phyloP scores from a whole-genome alignment of 441 rosid species.

The Mallotus japonicus region DNA sequence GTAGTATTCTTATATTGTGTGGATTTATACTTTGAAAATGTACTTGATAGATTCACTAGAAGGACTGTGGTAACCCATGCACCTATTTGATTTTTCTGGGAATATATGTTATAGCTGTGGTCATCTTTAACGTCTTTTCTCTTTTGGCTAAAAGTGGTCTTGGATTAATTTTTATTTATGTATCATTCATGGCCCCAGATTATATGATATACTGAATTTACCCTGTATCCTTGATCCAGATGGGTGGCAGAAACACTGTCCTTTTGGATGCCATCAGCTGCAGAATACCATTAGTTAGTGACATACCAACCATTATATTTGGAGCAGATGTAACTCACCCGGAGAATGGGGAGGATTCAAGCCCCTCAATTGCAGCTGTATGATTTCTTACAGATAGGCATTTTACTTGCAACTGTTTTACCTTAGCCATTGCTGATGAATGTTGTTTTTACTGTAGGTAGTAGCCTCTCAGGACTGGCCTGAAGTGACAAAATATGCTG shows the following conservation, averaged over 20 bases:
- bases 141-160: not conserved
- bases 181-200: not conserved
- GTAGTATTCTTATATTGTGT: not conserved
- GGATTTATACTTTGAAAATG: not conserved
- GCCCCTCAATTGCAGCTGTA: slow-evolving; percentile 98
- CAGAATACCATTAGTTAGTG: slow-evolving; percentile 89
- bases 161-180: not conserved
- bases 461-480: slow-evolving; percentile 99
- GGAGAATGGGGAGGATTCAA: slow-evolving; percentile 92
- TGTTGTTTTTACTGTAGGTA: slow-evolving; percentile 48
- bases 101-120: not conserved
- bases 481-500: slow-evolving; percentile 96
- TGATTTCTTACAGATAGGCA: slow-evolving; percentile 11
- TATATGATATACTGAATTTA: not conserved
- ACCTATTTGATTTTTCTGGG: not conserved
- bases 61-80: not conserved
- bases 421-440: slow-evolving; percentile 16
- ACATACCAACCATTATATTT: slow-evolving; percentile 92
- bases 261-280: slow-evolving; percentile 93
- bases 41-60: slow-evolving; percentile 3
- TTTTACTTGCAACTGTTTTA: not conserved
- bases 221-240: slow-evolving; percentile 41
- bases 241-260: slow-evolving; percentile 98
- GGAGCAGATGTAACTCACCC: slow-evolving; percentile 99
- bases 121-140: not conserved